These are phyloP conservation scores for Corylus americana DNA, from an alignment of 306 rosid species.

Conservation along the genomic window DNA sequence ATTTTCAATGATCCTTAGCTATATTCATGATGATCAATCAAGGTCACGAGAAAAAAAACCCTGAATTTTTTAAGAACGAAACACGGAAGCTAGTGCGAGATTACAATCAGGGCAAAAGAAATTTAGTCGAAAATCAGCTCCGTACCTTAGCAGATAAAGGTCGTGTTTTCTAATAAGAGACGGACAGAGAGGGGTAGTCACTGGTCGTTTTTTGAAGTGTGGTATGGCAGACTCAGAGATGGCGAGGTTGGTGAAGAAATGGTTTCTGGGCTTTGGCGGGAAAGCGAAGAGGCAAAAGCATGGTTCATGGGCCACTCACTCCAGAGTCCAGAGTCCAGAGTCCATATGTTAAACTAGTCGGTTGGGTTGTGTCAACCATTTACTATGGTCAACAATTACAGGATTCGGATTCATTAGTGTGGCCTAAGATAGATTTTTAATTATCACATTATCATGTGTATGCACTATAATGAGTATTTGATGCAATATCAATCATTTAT, in stretches of 20 bases:
- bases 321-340: background rate
- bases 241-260: background rate
- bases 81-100: too few relatives aligned
- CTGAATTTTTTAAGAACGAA: background rate
- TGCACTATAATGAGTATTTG: too few relatives aligned
- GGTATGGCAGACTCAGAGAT: background rate
- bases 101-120: background rate
- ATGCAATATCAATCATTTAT: too few relatives aligned
- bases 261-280: conserved; percentile 4
- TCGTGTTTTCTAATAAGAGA: background rate
- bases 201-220: background rate
- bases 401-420: too few relatives aligned
- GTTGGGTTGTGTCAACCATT: too few relatives aligned
- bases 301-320: background rate
- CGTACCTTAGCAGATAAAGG: background rate
- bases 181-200: background rate
- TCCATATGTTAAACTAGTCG: too few relatives aligned
- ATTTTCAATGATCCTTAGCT: too few relatives aligned
- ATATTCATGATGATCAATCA: background rate
- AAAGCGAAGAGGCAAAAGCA: background rate
- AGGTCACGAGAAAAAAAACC: background rate
- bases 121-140: background rate
- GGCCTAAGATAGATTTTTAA: too few relatives aligned
- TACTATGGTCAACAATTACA: too few relatives aligned
- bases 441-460: too few relatives aligned